Percentiles rank a stretch among this genome's conserved stretches.
phyloP scores from a whole-genome alignment of 768 basidiomycete species.

The Clitopilus hobsonii region DNA sequence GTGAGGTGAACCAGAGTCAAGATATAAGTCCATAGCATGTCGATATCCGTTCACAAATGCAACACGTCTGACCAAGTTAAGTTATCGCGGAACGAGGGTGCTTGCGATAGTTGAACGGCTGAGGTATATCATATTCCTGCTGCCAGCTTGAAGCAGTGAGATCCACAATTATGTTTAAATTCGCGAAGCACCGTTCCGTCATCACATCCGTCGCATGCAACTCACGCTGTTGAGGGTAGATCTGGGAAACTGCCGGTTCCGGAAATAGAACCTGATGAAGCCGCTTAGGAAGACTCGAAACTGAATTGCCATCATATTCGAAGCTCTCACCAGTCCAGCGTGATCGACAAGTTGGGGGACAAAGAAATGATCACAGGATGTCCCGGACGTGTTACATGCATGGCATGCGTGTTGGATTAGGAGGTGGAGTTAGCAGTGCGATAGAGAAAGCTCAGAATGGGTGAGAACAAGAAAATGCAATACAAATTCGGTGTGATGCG shows the following conservation, averaged over 20 bases:
- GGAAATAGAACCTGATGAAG: not conserved
- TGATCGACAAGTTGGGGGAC: not conserved
- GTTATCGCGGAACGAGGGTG: no score
- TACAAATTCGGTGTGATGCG: constrained; percentile 1
- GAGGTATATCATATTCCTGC: no score
- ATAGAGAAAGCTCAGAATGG: not conserved
- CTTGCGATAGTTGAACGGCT: no score
- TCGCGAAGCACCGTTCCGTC: not conserved
- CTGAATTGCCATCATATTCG: constrained; percentile 2
- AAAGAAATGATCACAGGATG: not conserved
- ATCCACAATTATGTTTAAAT: not conserved
- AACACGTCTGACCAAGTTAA: no score
- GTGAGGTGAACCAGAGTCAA: constrained; percentile 10
- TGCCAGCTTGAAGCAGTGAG: not conserved
- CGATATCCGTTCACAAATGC: no score
- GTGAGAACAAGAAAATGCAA: constrained; percentile 7
- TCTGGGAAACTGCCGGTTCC: not conserved
- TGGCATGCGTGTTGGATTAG: not conserved
- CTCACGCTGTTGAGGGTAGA: not conserved
- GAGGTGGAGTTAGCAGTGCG: not conserved
- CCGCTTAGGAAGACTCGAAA: not conserved
- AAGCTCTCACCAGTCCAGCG: not conserved
- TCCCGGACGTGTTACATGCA: not conserved
- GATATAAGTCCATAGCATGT: not conserved
- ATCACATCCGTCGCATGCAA: not conserved